Evolutionary conservation across 2,329 filamentous ascomycete genomes (phyloP).

Genomic region (Teratosphaeria destructans): DNA sequence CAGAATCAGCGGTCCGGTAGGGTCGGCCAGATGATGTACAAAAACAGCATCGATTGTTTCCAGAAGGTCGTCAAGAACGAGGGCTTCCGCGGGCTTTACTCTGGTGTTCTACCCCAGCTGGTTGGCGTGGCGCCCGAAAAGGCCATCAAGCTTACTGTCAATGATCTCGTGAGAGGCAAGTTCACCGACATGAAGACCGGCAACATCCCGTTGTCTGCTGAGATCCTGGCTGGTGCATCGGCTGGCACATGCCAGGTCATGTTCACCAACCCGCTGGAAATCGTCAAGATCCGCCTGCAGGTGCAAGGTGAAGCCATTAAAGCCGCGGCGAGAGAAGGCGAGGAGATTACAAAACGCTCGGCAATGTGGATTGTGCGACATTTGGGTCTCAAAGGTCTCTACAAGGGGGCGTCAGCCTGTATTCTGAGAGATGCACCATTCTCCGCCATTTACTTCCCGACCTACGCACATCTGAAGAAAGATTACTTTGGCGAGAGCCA

Average conservation of each 20-base stretch:
- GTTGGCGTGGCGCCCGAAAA: constrained; percentile 98
- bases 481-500: constrained; percentile 86
- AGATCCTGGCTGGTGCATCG: constrained; percentile 77
- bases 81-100: constrained; percentile 81
- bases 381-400: constrained; percentile 83
- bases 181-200: constrained; percentile 66
- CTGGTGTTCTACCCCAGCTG: constrained; percentile 86
- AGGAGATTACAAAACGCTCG: constrained; percentile 74
- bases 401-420: constrained; percentile 93
- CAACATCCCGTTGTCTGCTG: constrained; percentile 58
- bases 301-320: constrained; percentile 95
- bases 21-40: constrained; percentile 82
- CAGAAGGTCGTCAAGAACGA: constrained; percentile 89
- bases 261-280: constrained; percentile 96
- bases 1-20: constrained; percentile 84
- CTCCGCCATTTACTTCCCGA: constrained; percentile 97
- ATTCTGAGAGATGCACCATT: constrained; percentile 93
- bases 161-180: constrained; percentile 73
- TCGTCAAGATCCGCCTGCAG: constrained; percentile 97
- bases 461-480: constrained; percentile 87
- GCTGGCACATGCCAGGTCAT: constrained; percentile 95
- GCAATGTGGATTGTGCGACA: constrained; percentile 98
- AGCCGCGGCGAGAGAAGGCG: constrained; percentile 56
- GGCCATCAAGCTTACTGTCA: constrained; percentile 97
- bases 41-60: constrained; percentile 93